Base-by-base conservation (phyloP, 2,329 filamentous ascomycete genomes). In the Lasiodiplodia sp. region DNA sequence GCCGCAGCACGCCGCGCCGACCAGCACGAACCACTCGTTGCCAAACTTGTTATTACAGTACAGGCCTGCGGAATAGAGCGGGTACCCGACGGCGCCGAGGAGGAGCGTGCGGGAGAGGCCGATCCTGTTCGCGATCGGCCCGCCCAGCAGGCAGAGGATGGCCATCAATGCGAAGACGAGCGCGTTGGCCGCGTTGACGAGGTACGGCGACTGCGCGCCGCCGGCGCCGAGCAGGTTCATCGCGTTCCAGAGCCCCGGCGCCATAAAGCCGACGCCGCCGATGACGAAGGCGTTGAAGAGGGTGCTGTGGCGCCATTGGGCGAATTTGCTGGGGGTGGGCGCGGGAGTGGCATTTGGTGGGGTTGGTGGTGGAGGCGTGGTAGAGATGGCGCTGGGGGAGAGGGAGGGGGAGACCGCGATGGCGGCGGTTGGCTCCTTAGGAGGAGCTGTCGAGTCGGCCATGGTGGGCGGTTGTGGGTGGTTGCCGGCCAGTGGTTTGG, bases 221-320 rank as follows among this genome's bases (percentile, higher is more conserved):
- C 85, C 85, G 0, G 85, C 86, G 18, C 86, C 85, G 4, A 86
- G 76, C 1, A 80, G 78, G 70, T 85, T 86, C 83, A 87, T 86
- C 1, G 86, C 86, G 73, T 86, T 87, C 85, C 86, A 87, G 3
- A 88, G 74, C 0, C 83, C 83, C 0, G 83, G 83, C 0, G 82
- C 82, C 44, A 85, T 77, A 71, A 86, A 87, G 1, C 84, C 86
- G 0, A 86, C 85, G 16, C 78, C 80, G 14, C 86, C 85, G 56
- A 86, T 86, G 18, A 87, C 78, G 58, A 82, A 83, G 49, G 84
- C 84, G 72, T 87, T 86, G 79, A 86, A 86, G 1, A 87, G 78
- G 0, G 84, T 86, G 2, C 80, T 81, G 64, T 80, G 83, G 70
- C 86, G 85, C 85, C 85, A 87, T 66, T 69, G 0, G 1, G 37